Evolutionary conservation across 2,329 filamentous ascomycete species (phyloP), one percentile per base, ranked within the genome.

Genomic region (Ophiocordyceps polyrhachis-furcata): DNA sequence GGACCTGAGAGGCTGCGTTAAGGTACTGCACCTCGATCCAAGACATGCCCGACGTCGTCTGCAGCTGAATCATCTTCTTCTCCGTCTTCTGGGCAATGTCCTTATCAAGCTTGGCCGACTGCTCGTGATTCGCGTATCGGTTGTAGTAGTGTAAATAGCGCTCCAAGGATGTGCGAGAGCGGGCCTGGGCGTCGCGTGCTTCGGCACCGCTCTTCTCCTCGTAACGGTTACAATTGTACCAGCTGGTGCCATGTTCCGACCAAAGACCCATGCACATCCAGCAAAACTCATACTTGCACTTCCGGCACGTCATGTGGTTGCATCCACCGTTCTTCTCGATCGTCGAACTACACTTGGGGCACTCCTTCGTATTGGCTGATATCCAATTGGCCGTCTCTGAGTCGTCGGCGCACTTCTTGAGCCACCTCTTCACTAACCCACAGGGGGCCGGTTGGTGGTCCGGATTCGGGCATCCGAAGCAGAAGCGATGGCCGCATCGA

Each of bases 241-340:
- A 98, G 64, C 86, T 94, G 4, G 89, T 98, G 50, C 91, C 91
- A 59, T 98, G 91, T 63, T 98, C 91, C 1, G 87, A 93, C 91
- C 91, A 98, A 1, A 94, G 69, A 0, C 91, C 91, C 91, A 98
- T 98, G 58, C 91, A 98, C 83, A 98, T 96, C 91, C 91, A 98
- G 66, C 91, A 98, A 57, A 98, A 95, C 57, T 95, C 88, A 57
- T 95, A 81, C 56, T 87, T 86, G 67, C 88, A 95, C 62, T 95
- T 95, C 46, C 88, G 73, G 60, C 88, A 95, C 0, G 88, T 95
- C 88, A 95, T 95, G 62, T 95, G 88, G 65, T 95, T 95, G 67
- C 88, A 95, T 4, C 88, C 88, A 44, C 88, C 88, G 52, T 98
- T 98, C 74, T 98, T 98, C 65, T 98, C 91, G 41, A 98, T 98